A percentile compares a stretch with the other conserved stretches of the same genome.
These are phyloP conservation scores for Cyphellophora europaea DNA, from an alignment of 2,329 filamentous ascomycete species.

Conservation along the genomic window DNA sequence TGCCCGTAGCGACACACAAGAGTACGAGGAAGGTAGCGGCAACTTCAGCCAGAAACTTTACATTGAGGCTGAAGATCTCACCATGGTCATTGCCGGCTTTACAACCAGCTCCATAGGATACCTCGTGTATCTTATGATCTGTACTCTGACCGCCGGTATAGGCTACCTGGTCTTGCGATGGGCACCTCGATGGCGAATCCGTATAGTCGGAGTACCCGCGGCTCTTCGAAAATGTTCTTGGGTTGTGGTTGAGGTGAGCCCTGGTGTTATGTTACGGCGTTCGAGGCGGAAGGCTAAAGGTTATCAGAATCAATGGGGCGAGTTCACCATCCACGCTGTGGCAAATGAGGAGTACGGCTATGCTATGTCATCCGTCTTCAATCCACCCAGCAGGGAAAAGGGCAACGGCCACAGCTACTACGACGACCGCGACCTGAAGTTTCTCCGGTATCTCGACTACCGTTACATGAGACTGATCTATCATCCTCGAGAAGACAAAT, in stretches of 20 bases:
- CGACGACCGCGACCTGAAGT: constrained; percentile 63
- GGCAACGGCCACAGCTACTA: constrained; percentile 59
- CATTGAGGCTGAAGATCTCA: constrained; percentile 86
- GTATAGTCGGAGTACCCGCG: constrained; percentile 59
- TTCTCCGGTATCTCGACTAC: constrained; percentile 76
- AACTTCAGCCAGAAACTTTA: constrained; percentile 83
- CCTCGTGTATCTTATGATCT: constrained; percentile 59
- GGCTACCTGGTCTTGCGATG: constrained; percentile 81
- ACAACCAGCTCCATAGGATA: constrained; percentile 64
- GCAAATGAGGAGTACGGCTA: constrained; percentile 49
- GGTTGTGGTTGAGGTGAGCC: constrained; percentile 74
- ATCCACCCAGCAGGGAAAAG: constrained; percentile 43
- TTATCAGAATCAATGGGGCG: constrained; percentile 80
- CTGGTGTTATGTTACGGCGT: constrained; percentile 7
- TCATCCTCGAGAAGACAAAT: constrained; percentile 81
- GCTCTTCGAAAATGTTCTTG: constrained; percentile 70
- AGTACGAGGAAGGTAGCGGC: constrained; percentile 47
- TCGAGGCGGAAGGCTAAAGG: constrained; percentile 21
- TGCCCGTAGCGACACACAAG: constrained; percentile 57
- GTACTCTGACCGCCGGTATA: constrained; percentile 62
- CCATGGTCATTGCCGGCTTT: constrained; percentile 88
- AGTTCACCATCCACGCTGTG: constrained; percentile 70
- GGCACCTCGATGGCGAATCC: constrained; percentile 80
- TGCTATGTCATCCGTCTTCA: constrained; percentile 53
- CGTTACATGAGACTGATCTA: constrained; percentile 90